phyloP scores from a whole-genome alignment of 441 rosid species.

The Arabidopsis hybrid region DNA sequence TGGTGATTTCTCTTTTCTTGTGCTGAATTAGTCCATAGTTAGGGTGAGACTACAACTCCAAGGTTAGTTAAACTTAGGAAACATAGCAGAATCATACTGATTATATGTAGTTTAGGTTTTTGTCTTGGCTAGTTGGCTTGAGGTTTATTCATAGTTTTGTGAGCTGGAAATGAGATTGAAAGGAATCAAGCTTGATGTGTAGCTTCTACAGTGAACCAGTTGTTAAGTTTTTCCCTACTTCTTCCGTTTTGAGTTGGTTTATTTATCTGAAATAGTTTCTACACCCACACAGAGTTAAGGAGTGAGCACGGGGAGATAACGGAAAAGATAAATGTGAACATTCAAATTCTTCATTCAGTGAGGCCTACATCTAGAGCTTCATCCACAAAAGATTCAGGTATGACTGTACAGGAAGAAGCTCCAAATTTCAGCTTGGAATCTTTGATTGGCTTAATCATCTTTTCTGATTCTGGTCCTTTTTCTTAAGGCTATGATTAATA shows the following conservation, averaged over 20 bases:
- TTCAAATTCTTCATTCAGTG: slow-evolving; percentile 81
- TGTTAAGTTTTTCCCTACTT: not conserved
- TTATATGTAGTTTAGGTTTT: not conserved
- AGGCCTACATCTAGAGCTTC: slow-evolving; percentile 61
- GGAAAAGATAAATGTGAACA: slow-evolving; percentile 66
- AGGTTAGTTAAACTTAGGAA: not conserved
- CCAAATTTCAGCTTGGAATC: too few species aligned
- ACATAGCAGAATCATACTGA: not conserved
- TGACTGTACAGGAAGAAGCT: slow-evolving; percentile 3
- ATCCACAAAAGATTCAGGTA: slow-evolving; percentile 62
- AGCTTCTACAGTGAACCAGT: slow-evolving; percentile 9
- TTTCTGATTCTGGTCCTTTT: slow-evolving; percentile 8
- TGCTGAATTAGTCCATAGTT: slow-evolving; percentile 8
- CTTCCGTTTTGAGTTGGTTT: slow-evolving; percentile 11
- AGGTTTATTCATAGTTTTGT: slow-evolving; percentile 5
- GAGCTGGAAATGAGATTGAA: slow-evolving; percentile 1
- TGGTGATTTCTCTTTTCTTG: slow-evolving; percentile 47
- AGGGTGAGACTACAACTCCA: not conserved
- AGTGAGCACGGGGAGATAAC: slow-evolving; percentile 77
- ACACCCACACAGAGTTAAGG: slow-evolving; percentile 64
- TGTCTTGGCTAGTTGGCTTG: not conserved
- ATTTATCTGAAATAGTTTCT: slow-evolving; percentile 29
- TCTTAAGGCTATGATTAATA: not conserved
- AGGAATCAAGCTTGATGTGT: slow-evolving; percentile 23
- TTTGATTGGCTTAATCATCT: not conserved